Evolutionary conservation across 1,284 basidiomycete genomes (phyloP).

Genomic region (Ceratobasidium sp.): DNA sequence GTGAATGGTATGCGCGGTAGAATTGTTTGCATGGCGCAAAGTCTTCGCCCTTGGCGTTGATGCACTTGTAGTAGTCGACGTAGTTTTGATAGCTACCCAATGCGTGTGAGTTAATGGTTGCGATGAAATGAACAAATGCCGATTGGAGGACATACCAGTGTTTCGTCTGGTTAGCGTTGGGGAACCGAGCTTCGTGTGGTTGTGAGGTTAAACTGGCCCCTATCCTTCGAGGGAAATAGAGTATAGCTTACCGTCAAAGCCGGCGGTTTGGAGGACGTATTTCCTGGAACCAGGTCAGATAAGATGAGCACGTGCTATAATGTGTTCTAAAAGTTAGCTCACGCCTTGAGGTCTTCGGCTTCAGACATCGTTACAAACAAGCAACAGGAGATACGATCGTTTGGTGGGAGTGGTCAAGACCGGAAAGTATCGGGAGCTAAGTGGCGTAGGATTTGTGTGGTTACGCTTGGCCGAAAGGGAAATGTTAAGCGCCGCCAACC

Average conservation of each 20-base stretch:
- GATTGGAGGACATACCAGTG: constrained; percentile 74
- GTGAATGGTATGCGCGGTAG: constrained; percentile 94
- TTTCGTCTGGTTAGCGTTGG: constrained; percentile 94
- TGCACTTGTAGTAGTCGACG: constrained; percentile 97
- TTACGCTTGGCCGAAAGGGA: neutral
- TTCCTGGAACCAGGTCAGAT: constrained; percentile 62
- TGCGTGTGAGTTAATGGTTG: constrained; percentile 10
- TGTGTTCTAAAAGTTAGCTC: constrained; percentile 4
- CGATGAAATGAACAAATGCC: neutral
- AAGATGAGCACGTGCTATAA: constrained; percentile 27
- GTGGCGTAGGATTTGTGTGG: constrained; percentile 31
- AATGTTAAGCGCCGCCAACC: constrained; percentile 18
- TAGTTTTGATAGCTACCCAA: constrained; percentile 88
- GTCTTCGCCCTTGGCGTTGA: constrained; percentile 97
- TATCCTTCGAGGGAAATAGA: neutral
- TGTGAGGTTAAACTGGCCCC: neutral
- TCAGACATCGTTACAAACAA: constrained; percentile 68
- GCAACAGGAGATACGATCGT: constrained; percentile 44
- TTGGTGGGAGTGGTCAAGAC: constrained; percentile 32
- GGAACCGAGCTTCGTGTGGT: constrained; percentile 79
- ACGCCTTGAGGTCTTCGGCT: constrained; percentile 49
- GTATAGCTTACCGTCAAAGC: constrained; percentile 76
- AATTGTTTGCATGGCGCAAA: constrained; percentile 99
- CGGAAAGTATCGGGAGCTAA: constrained; percentile 27
- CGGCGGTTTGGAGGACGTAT: constrained; percentile 85